These are phyloP conservation scores for Lecanicillium sp. DNA, from an alignment of 2,329 filamentous ascomycete species.

Conservation along the genomic window DNA sequence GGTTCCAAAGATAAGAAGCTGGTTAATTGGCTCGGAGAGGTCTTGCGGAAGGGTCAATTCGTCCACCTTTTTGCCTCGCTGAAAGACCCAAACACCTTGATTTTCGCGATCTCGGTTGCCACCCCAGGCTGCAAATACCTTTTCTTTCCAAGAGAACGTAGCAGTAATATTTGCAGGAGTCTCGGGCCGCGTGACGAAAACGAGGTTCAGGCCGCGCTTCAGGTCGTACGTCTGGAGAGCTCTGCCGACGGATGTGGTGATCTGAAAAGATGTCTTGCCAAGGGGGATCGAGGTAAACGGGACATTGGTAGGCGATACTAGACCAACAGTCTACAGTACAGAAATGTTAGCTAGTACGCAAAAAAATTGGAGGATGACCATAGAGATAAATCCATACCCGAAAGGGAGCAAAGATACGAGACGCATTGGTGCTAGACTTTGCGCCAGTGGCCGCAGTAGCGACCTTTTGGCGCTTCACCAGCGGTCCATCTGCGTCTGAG, in stretches of 20 bases:
- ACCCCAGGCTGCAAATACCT: conserved; percentile 85
- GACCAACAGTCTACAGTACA: conserved; percentile 67
- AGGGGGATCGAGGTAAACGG: conserved; percentile 85
- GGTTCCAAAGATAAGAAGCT: conserved; percentile 76
- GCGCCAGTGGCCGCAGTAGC: conserved; percentile 28
- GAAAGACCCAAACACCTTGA: conserved; percentile 82
- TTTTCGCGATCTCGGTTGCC: conserved; percentile 40
- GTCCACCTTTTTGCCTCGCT: conserved; percentile 76
- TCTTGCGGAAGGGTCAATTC: conserved; percentile 63
- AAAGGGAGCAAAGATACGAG: conserved; percentile 88
- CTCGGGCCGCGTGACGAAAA: conserved; percentile 88
- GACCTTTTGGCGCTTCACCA: conserved; percentile 71
- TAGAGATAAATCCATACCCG: conserved; percentile 51
- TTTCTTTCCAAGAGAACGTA: conserved; percentile 78
- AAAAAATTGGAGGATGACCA: conserved; percentile 4
- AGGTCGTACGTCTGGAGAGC: conserved; percentile 94
- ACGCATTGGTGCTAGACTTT: conserved; percentile 40
- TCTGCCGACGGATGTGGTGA: conserved; percentile 88
- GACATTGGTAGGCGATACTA: conserved; percentile 83
- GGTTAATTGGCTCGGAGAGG: conserved; percentile 61
- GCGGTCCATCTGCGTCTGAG: conserved; percentile 50
- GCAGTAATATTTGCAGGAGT: conserved; percentile 82
- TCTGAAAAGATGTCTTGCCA: conserved; percentile 92
- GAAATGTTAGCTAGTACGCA: conserved; percentile 5
- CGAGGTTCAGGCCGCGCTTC: conserved; percentile 77